These are phyloP conservation scores for Boletus sp. DNA, from an alignment of 768 basidiomycete genomes.

Conservation along the genomic window DNA sequence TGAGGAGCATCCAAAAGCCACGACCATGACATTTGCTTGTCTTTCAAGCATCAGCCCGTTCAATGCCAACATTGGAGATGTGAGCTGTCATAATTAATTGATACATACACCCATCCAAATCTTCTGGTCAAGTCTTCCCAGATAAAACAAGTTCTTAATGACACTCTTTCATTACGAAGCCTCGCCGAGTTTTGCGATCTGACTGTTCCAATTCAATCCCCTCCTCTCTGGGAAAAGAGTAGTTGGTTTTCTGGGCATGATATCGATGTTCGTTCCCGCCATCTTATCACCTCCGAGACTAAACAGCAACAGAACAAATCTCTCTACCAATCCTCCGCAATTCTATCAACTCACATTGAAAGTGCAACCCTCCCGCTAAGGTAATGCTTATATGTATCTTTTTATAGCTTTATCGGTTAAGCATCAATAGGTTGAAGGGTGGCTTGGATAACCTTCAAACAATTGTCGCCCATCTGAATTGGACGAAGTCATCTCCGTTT, in stretches of 20 bases:
- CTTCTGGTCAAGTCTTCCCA: constrained; percentile 30
- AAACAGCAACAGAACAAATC: constrained; percentile 28
- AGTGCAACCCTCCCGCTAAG: constrained; percentile 57
- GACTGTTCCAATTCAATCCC: constrained; percentile 48
- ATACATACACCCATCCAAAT: constrained; percentile 1
- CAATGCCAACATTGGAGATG: constrained; percentile 39
- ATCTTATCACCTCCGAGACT: constrained; percentile 6
- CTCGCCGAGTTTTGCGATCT: constrained; percentile 48
- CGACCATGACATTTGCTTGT: constrained; percentile 54
- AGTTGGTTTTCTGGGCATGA: constrained; percentile 24
- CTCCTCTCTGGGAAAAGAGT: constrained; percentile 40
- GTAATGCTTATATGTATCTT: constrained; percentile 30
- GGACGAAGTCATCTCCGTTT: constrained; percentile 52
- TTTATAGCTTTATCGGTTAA: not conserved
- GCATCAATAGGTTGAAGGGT: constrained; percentile 32
- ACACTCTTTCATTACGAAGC: constrained; percentile 54
- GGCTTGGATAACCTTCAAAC: constrained; percentile 40
- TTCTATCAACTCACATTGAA: constrained; percentile 58
- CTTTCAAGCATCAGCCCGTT: constrained; percentile 45
- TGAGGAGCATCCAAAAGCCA: constrained; percentile 67
- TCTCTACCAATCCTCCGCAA: constrained; percentile 51
- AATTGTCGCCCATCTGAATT: constrained; percentile 48
- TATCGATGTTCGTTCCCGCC: constrained; percentile 16
- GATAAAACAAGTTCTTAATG: constrained; percentile 51
- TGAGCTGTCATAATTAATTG: constrained; percentile 29